These are phyloP conservation scores for Tilletia caries DNA, from an alignment of 1,284 basidiomycete genomes.

Conservation along the genomic window DNA sequence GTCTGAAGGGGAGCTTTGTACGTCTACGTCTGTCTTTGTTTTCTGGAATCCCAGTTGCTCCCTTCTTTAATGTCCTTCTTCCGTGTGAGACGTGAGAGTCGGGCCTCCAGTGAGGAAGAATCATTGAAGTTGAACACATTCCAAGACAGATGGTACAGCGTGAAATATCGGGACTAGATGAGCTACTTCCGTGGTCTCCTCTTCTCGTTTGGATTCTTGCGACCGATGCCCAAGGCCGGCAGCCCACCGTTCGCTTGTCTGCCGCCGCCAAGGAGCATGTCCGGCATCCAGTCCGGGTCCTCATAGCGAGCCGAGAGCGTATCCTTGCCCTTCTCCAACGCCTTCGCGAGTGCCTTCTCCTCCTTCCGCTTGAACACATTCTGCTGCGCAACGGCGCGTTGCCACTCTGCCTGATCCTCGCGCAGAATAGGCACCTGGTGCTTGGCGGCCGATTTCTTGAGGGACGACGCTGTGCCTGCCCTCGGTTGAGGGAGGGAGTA, in stretches of 20 bases:
- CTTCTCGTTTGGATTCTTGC: constrained; percentile 49
- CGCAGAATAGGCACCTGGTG: constrained; percentile 36
- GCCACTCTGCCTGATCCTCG: constrained; percentile 53
- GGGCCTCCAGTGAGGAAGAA: too few species aligned
- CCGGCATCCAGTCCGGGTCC: constrained; percentile 47
- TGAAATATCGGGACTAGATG: too few species aligned
- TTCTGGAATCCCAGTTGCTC: too few species aligned
- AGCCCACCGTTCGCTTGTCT: constrained; percentile 26
- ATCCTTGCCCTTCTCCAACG: constrained; percentile 40
- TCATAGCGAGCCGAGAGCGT: constrained; percentile 45
- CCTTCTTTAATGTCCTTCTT: too few species aligned
- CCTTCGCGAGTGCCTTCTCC: constrained; percentile 32
- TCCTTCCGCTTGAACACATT: constrained; percentile 21
- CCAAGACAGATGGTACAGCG: too few species aligned
- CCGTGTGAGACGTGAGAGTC: too few species aligned
- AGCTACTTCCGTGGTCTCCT: constrained; percentile 24
- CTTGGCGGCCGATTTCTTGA: constrained; percentile 26
- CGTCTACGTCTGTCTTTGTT: not conserved
- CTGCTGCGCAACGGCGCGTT: constrained; percentile 31
- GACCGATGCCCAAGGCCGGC: constrained; percentile 47
- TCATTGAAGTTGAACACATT: too few species aligned
- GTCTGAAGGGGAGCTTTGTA: not conserved
- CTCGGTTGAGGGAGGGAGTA: constrained; percentile 91
- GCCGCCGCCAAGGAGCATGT: constrained; percentile 32
- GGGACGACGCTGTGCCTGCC: constrained; percentile 60